These are phyloP conservation scores for Acacia pycnantha DNA, from an alignment of 331 rosid genomes.

Conservation along the genomic window DNA sequence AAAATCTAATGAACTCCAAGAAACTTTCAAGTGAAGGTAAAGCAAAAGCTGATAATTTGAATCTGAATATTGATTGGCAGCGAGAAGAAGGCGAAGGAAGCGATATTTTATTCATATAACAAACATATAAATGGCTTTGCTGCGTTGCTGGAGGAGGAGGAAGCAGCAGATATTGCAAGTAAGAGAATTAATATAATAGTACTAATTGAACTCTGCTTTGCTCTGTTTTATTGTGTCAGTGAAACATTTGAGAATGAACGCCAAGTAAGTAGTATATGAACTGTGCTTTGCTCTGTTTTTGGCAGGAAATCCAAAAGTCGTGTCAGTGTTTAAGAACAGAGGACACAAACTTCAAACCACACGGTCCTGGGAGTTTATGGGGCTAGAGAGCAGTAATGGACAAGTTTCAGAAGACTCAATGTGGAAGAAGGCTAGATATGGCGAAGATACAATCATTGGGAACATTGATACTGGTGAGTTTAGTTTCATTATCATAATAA, in stretches of 20 bases:
- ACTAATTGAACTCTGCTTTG: neutral
- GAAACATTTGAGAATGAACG: neutral
- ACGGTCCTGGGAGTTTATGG: slow-evolving; percentile 73
- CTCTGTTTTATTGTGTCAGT: neutral
- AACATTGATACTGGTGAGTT: slow-evolving; percentile 66
- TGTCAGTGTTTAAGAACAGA: slow-evolving; percentile 59
- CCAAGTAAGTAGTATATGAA: neutral
- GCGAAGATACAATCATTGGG: slow-evolving; percentile 56
- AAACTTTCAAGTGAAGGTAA: neutral
- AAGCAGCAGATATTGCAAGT: slow-evolving; percentile 60
- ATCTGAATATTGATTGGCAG: slow-evolving; percentile 18
- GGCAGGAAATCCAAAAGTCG: slow-evolving; percentile 55
- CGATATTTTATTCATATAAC: slow-evolving; percentile 61
- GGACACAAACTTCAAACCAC: slow-evolving; percentile 64
- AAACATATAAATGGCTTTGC: slow-evolving; percentile 74
- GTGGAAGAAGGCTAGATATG: slow-evolving; percentile 67
- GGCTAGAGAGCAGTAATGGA: slow-evolving; percentile 41
- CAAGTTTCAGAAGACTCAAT: slow-evolving; percentile 39
- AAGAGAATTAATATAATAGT: neutral
- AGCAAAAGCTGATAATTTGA: neutral
- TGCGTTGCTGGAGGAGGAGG: slow-evolving; percentile 58
- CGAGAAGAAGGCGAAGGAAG: slow-evolving; percentile 51
- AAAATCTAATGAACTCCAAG: neutral
- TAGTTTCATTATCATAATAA: neutral
- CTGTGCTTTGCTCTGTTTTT: neutral